Base-by-base conservation (phyloP, 169 alveolate species). In the Theileria orientalis region DNA sequence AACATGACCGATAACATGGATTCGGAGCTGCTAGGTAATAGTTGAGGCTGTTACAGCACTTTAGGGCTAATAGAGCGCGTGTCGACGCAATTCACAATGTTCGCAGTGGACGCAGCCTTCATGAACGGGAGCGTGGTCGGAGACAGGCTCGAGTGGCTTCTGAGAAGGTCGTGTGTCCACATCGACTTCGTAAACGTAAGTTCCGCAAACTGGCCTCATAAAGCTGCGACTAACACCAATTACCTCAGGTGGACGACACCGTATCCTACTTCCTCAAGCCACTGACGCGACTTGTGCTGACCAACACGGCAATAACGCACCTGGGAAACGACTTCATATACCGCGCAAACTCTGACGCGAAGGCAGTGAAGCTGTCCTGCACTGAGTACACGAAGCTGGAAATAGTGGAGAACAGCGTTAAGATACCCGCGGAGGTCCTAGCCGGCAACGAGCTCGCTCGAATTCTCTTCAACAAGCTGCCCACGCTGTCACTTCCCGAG, bases 171-270 rank as follows among this genome's bases (percentile, higher is more conserved):
- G 86, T 78, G 67, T n/a, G 80, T 78, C 16, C 25, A 49, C 2
- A 49, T 13, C 3, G 27, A 14, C 54, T 1, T 46, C 54, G 19
- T 46, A n/a, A 46, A 46, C 54, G 14, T 47, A 47, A n/a, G 21
- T 49, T 9, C 19, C 57, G 30, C 14, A 47, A n/a, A 49, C 25
- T 16, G 0, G 25, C 60, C 29, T 21, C 19, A 2, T 21, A 21
- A 49, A 9, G 25, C 27, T 0, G 19, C 0, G 3, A 49, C 25
- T 13, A 49, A 2, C 19, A 5, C 7, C 2, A 52, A 1, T 16
- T 11, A 51, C 19, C 67, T 3, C 27, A 78, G 86, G 63, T 78
- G 30, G 83, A 78, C 30, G 69, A 70, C 21, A 40, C 71, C 13
- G 21, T 64, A 7, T 30, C 68, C 72, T 25, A 66, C 62, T 56